Percentiles rank a stretch among this genome's conserved stretches.
Conservation (phyloP, 345 rosid species). For the Turnera subulata region DNA sequence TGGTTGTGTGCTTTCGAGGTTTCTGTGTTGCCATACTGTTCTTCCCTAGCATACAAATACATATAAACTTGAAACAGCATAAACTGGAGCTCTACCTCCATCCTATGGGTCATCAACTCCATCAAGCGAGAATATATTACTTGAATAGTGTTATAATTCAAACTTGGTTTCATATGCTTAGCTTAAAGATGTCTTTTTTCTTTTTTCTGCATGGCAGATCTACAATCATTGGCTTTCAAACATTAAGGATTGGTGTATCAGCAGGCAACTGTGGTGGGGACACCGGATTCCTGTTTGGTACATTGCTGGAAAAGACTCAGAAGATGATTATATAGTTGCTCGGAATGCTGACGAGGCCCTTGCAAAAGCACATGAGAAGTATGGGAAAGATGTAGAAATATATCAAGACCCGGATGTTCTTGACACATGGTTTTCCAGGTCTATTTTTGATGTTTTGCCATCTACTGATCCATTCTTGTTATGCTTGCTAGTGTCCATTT, state of each 20-base stretch:
- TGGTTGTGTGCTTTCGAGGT: conserved; percentile 1
- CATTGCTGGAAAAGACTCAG: conserved; percentile 72
- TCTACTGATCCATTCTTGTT: background rate
- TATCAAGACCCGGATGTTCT: conserved; percentile 98
- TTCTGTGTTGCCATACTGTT: background rate
- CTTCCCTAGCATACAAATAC: background rate
- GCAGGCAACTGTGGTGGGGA: conserved; percentile 99
- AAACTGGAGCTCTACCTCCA: background rate
- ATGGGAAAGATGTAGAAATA: conserved; percentile 78
- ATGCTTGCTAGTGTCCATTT: too few species aligned
- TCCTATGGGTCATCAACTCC: too few species aligned
- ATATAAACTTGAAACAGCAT: background rate
- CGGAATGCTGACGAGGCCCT: conserved; percentile 73
- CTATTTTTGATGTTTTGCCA: conserved; percentile 13
- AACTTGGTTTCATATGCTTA: background rate
- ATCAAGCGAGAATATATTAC: too few species aligned
- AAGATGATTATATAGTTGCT: conserved; percentile 87
- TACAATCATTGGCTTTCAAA: conserved; percentile 96
- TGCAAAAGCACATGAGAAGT: conserved; percentile 63
- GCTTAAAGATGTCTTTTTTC: conserved; percentile 1
- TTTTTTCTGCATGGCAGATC: conserved; percentile 42
- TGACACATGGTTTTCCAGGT: conserved; percentile 99
- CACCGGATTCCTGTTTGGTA: conserved; percentile 99
- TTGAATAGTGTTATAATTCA: background rate
- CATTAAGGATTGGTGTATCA: conserved; percentile 98